Percentiles rank a stretch among this genome's conserved stretches.
These are phyloP conservation scores for Neonothopanus nambi DNA, from an alignment of 1,284 basidiomycete species.

Conservation along the genomic window DNA sequence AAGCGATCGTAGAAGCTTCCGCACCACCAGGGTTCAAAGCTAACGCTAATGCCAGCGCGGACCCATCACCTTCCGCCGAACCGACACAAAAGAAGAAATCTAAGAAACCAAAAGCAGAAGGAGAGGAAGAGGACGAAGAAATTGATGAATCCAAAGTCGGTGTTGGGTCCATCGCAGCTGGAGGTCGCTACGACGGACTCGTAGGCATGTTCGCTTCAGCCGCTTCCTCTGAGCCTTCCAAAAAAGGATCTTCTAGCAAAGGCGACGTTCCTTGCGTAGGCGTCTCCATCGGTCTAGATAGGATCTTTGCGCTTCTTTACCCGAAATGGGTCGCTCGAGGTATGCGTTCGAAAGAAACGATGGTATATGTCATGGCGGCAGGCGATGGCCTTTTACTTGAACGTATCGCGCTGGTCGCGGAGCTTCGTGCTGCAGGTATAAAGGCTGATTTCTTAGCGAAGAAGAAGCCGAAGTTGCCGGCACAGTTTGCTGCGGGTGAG, in stretches of 20 bases:
- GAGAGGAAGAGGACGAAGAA: conserved; percentile 66
- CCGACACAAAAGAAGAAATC: conserved; percentile 48
- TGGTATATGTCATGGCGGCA: conserved; percentile 93
- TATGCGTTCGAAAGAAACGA: conserved; percentile 87
- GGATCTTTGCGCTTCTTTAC: conserved; percentile 95
- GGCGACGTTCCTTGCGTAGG: conserved; percentile 88
- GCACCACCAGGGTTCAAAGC: conserved; percentile 83
- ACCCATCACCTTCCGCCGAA: conserved; percentile 26
- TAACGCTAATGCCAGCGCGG: conserved; percentile 46
- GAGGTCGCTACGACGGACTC: conserved; percentile 96
- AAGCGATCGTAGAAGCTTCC: conserved; percentile 91
- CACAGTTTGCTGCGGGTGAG: conserved; percentile 92
- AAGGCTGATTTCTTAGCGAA: conserved; percentile 97
- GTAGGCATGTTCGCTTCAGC: conserved; percentile 91
- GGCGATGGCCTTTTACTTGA: conserved; percentile 83
- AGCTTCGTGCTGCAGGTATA: conserved; percentile 87
- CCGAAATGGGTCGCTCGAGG: conserved; percentile 79
- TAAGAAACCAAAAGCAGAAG: conserved; percentile 47
- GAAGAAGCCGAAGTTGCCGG: conserved; percentile 83
- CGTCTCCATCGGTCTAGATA: conserved; percentile 90
- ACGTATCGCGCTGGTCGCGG: conserved; percentile 80
- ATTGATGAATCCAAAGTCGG: conserved; percentile 93
- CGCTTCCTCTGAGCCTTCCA: conserved; percentile 57
- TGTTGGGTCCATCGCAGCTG: conserved; percentile 96
- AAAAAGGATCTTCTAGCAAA: conserved; percentile 46